Base-by-base conservation (phyloP, 2,329 filamentous ascomycete species). In the Hypomyces rosellus region DNA sequence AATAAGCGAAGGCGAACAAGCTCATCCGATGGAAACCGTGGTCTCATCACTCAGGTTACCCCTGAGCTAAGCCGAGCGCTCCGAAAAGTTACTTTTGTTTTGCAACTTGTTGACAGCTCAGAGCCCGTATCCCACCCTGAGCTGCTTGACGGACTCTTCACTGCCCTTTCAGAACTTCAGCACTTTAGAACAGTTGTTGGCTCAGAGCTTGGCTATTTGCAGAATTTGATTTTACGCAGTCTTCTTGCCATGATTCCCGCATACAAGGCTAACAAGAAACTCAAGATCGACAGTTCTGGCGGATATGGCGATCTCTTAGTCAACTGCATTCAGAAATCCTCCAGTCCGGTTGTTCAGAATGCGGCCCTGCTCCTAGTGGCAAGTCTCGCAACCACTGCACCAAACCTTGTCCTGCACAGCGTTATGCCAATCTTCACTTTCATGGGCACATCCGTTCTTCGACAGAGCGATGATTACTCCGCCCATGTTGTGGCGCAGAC, bases 391-490 rank as follows among this genome's bases (percentile, higher is more conserved):
- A 86, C 86, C 37, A 88, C 91, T 58, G 89, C 89, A 0, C 93
- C 95, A 0, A 91, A 96, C 65, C 74, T 95, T 44, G 89, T 99
- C 3, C 77, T 99, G 51, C 92, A 99, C 69, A 96, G 90, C 59
- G 89, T 99, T 48, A 99, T 99, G 93, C 93, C 93, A 12, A 92
- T 99, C 47, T 99, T 99, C 71, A 97, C 93, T 0, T 96, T 97
- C 65, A 96, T 97, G 85, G 90, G 92, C 39, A 87, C 86, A 40
- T 96, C 89, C 3, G 85, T 96, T 16, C 78, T 99, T 45, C 85
- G 88, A 45, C 92, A 96, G 70, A 89, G 89, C 59, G 95, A 99
- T 61, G 92, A 97, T 60, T 97, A 96, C 70, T 97, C 93, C 18
- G 90, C 91, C 12, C 89, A 96, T 65, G 92, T 99, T 33, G 92